Conservation (phyloP, 1,284 basidiomycete species). For the Apiotrichum veenhuisii region DNA sequence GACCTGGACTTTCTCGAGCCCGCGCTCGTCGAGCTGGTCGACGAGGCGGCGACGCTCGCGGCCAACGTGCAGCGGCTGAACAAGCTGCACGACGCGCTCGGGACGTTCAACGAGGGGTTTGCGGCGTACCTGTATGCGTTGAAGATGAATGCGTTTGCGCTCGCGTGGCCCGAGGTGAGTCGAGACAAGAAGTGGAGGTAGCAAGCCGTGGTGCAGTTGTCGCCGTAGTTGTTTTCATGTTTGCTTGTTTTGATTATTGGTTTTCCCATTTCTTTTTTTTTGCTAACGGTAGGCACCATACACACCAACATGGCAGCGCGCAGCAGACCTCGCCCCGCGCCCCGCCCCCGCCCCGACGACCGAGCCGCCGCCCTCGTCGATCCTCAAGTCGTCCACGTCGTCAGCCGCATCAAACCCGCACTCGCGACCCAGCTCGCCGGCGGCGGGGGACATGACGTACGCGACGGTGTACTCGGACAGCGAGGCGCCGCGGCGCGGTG, state of each 20-base stretch:
- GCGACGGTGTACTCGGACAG: conserved; percentile 35
- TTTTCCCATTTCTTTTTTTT: no score
- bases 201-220: no score
- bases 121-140: conserved; percentile 85
- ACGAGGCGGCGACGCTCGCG: conserved; percentile 77
- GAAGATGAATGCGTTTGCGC: conserved; percentile 90
- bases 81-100: conserved; percentile 68
- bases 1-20: conserved; percentile 82
- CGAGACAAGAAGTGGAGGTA: no score
- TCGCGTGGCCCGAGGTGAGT: conserved; percentile 68
- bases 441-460: conserved; percentile 40
- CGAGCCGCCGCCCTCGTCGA: neutral
- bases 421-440: neutral
- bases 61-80: conserved; percentile 69
- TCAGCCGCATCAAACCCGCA: conserved; percentile 1
- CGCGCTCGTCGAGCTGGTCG: conserved; percentile 76
- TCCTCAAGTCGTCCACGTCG: conserved; percentile 1
- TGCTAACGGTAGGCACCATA: no score
- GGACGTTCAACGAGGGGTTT: conserved; percentile 87
- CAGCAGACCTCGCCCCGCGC: neutral
- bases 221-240: no score
- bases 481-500: neutral
- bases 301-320: no score
- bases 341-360: neutral
- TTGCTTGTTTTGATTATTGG: no score